These are phyloP conservation scores for Dictyophora rubrovolvata DNA, from an alignment of 768 basidiomycete genomes.

Conservation along the genomic window DNA sequence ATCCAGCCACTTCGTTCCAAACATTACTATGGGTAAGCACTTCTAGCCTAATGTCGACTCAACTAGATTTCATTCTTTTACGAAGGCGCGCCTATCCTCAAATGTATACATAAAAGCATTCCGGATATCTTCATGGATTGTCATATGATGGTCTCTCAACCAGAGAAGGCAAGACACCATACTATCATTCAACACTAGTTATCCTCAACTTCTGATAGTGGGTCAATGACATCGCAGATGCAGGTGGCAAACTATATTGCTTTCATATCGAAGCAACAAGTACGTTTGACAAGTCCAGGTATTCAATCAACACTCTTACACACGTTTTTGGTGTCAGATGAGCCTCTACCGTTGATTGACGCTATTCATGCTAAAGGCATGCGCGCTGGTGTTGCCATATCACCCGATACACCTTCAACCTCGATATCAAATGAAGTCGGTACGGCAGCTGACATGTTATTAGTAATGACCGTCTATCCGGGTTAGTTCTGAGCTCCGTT, in stretches of 20 bases:
- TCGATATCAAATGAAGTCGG: slow-evolving; percentile 82
- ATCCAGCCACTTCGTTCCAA: slow-evolving; percentile 89
- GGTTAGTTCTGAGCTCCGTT: slow-evolving; percentile 32
- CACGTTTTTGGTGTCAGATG: slow-evolving; percentile 30
- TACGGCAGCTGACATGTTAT: slow-evolving; percentile 81
- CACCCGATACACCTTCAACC: slow-evolving; percentile 83
- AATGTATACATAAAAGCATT: slow-evolving; percentile 74
- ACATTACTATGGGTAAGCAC: slow-evolving; percentile 87
- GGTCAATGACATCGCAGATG: slow-evolving; percentile 92
- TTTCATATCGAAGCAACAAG: slow-evolving; percentile 94
- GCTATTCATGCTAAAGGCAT: slow-evolving; percentile 76
- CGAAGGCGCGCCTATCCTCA: slow-evolving; percentile 77
- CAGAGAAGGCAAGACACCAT: slow-evolving; percentile 55
- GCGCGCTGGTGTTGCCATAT: slow-evolving; percentile 94
- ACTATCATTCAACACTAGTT: background rate
- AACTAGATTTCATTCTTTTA: slow-evolving; percentile 3
- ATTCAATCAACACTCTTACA: background rate
- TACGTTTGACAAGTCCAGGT: slow-evolving; percentile 26
- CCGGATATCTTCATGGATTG: slow-evolving; percentile 99
- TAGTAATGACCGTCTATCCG: slow-evolving; percentile 98
- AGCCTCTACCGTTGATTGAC: slow-evolving; percentile 67
- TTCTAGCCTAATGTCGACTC: background rate
- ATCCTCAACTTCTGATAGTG: slow-evolving; percentile 43
- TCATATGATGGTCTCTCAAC: slow-evolving; percentile 98
- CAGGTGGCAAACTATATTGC: slow-evolving; percentile 90